phyloP scores from a whole-genome alignment of 1,284 basidiomycete genomes.

The Ganoderma boninense region DNA sequence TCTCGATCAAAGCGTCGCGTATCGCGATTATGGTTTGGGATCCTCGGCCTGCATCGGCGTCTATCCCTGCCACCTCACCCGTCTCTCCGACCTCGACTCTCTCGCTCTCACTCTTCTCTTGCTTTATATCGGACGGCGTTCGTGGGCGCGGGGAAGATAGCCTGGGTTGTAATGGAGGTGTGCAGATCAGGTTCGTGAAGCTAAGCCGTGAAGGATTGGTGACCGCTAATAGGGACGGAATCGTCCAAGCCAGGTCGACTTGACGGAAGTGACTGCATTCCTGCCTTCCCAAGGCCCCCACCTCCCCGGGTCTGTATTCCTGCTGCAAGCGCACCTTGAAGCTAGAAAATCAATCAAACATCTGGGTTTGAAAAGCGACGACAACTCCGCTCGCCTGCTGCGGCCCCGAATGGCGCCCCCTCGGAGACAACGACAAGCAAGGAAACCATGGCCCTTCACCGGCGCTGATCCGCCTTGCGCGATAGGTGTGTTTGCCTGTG shows the following conservation, averaged over 20 bases:
- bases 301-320: neutral
- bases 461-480: slow-evolving; percentile 22
- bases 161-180: neutral
- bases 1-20: slow-evolving; percentile 25
- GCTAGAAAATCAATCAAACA: neutral
- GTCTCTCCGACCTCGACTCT: slow-evolving; percentile 1
- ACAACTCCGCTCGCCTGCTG: slow-evolving; percentile 9
- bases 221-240: slow-evolving; percentile 14
- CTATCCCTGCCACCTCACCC: slow-evolving; percentile 25
- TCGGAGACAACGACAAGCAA: neutral
- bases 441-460: slow-evolving; percentile 1
- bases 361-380: slow-evolving; percentile 9
- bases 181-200: neutral
- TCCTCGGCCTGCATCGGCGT: slow-evolving; percentile 3
- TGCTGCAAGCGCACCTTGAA: too few species aligned
- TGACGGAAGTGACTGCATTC: slow-evolving; percentile 4
- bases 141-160: neutral
- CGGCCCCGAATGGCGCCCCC: neutral
- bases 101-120: neutral
- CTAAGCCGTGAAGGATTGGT: neutral
- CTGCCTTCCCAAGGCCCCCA: neutral
- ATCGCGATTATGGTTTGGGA: slow-evolving; percentile 28
- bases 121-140: neutral
- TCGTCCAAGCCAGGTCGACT: slow-evolving; percentile 7
- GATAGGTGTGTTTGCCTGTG: slow-evolving; percentile 18